Evolutionary conservation across 495 filamentous ascomycete genomes (phyloP).

Genomic region (Penicillium salamii): DNA sequence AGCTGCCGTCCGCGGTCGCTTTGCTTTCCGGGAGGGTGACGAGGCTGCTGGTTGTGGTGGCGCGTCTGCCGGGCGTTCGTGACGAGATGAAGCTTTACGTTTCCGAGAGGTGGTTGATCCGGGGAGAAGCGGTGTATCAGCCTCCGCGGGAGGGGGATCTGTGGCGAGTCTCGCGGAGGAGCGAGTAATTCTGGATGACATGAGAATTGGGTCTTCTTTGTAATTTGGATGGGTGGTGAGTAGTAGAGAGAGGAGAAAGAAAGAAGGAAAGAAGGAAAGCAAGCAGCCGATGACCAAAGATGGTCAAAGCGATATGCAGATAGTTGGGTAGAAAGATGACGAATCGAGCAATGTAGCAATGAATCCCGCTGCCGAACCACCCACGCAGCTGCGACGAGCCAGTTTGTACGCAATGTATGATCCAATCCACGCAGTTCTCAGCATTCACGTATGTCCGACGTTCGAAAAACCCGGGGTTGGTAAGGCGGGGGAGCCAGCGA

Average conservation of each 20-base stretch:
- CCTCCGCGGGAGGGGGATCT: conserved; percentile 45
- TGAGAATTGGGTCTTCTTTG: conserved; percentile 52
- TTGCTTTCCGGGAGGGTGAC: conserved; percentile 43
- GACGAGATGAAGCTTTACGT: conserved; percentile 52
- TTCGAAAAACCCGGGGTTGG: too few relatives aligned
- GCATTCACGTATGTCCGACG: not conserved
- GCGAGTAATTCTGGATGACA: conserved; percentile 81
- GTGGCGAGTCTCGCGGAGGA: conserved; percentile 76
- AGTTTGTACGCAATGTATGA: not conserved
- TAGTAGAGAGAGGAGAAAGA: conserved; percentile 2
- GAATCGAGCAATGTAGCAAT: not conserved
- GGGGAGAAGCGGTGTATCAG: conserved; percentile 35
- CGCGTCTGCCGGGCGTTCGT: conserved; percentile 35
- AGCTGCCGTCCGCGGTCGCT: conserved; percentile 41
- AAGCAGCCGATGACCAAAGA: not conserved
- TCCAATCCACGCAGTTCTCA: not conserved
- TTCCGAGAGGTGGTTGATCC: conserved; percentile 49
- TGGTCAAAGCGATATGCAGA: conserved; percentile 9
- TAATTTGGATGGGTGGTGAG: conserved; percentile 5
- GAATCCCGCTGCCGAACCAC: not conserved
- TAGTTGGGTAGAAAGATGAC: conserved; percentile 9
- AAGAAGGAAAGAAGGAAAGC: conserved; percentile 5
- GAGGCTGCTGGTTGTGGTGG: conserved; percentile 40
- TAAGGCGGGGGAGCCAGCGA: too few relatives aligned
- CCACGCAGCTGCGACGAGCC: not conserved